phyloP scores from a whole-genome alignment of 2,329 filamentous ascomycete species.

The Falciphora oryzae region DNA sequence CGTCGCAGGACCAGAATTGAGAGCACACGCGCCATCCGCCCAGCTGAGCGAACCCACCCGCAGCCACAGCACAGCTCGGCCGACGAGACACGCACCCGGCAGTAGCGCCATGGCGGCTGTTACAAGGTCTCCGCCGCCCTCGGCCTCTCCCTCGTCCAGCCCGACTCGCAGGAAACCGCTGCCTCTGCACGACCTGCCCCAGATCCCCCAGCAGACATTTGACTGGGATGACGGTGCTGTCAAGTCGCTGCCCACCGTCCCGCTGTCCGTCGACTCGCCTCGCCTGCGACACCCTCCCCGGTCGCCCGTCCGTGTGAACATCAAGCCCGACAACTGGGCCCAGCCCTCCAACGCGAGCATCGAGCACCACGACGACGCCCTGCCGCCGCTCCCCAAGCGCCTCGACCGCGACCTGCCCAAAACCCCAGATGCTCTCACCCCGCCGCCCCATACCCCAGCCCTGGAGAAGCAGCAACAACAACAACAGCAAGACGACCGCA shows the following conservation, averaged over 20 bases:
- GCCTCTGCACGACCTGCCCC: slow-evolving; percentile 25
- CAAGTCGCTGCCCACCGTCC: slow-evolving; percentile 24
- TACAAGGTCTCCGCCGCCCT: slow-evolving; percentile 20
- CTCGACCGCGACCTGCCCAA: slow-evolving; percentile 27
- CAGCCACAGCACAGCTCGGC: neutral
- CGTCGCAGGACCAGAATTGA: neutral
- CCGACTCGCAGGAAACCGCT: slow-evolving; percentile 31
- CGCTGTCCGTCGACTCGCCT: slow-evolving; percentile 29
- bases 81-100: neutral
- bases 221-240: slow-evolving; percentile 15
- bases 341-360: slow-evolving; percentile 47
- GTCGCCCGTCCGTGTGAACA: slow-evolving; percentile 51
- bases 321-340: slow-evolving; percentile 46
- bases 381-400: slow-evolving; percentile 9
- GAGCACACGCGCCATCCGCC: neutral
- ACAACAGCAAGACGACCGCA: slow-evolving; percentile 11
- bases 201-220: slow-evolving; percentile 6
- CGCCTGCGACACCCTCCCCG: slow-evolving; percentile 46
- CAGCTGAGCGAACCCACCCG: neutral
- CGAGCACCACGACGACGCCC: slow-evolving; percentile 27
- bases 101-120: slow-evolving; percentile 26
- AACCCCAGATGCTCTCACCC: slow-evolving; percentile 29
- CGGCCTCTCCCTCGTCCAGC: slow-evolving; percentile 21
- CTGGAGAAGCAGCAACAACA: slow-evolving; percentile 13
- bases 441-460: slow-evolving; percentile 31